A percentile compares a stretch with the other conserved stretches of the same genome.
Evolutionary conservation across 2,329 filamentous ascomycete species (phyloP).

Genomic region (Xylariaceae sp.): DNA sequence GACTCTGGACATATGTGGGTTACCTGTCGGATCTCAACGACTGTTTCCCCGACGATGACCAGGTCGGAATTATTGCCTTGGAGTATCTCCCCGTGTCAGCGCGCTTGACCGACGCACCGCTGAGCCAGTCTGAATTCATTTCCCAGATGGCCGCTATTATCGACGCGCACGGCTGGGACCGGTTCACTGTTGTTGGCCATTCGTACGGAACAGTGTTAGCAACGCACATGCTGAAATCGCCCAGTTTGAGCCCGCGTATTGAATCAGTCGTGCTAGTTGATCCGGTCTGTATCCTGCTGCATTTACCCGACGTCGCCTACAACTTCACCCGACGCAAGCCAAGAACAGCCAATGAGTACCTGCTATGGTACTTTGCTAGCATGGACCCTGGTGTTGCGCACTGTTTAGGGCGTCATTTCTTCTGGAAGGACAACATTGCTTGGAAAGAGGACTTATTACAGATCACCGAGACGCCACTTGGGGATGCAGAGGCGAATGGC

Average conservation of each 20-base stretch:
- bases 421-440: conserved; percentile 65
- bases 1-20: conserved; percentile 55
- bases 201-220: conserved; percentile 60
- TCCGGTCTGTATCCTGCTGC: conserved; percentile 62
- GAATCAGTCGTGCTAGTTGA: conserved; percentile 47
- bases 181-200: conserved; percentile 57
- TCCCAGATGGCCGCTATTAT: conserved; percentile 53
- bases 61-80: conserved; percentile 59
- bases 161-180: conserved; percentile 50
- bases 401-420: conserved; percentile 60
- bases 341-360: conserved; percentile 59
- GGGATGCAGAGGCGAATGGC: conserved; percentile 10
- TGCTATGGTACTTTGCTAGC: conserved; percentile 65
- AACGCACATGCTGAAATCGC: conserved; percentile 54
- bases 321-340: conserved; percentile 59
- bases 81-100: conserved; percentile 63
- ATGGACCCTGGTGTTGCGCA: conserved; percentile 63
- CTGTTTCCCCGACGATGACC: conserved; percentile 33
- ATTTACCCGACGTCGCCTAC: conserved; percentile 65
- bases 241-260: conserved; percentile 45
- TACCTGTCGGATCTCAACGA: conserved; percentile 51
- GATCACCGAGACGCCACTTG: conserved; percentile 11
- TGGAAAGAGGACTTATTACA: conserved; percentile 61
- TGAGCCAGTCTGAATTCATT: conserved; percentile 49
- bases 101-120: conserved; percentile 52